Conservation (phyloP, 1,284 basidiomycete species). For the Cryptococcus amylolentus region DNA sequence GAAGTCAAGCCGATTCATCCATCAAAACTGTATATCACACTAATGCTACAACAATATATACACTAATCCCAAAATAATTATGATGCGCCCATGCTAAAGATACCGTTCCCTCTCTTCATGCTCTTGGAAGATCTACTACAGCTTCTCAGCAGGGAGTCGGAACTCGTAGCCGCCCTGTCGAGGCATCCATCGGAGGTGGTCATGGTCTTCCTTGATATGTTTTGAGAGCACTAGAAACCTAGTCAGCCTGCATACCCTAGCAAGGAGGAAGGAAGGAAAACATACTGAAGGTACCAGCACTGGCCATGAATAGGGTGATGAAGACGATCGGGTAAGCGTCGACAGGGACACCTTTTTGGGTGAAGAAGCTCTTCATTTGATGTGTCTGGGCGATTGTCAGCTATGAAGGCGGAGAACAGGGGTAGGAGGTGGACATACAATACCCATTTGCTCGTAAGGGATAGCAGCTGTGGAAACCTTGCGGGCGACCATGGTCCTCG, state of each 20-base stretch:
- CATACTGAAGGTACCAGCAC: conserved; percentile 16
- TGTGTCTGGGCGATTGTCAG: no score
- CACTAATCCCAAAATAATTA: no score
- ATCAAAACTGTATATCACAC: no score
- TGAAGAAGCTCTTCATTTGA: conserved; percentile 12
- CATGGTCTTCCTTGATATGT: conserved; percentile 18
- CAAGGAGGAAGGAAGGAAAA: no score
- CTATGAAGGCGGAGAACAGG: no score
- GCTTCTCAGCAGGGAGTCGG: conserved; percentile 7
- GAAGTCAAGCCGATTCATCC: no score
- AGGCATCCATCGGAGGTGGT: conserved; percentile 17
- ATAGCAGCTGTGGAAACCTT: conserved; percentile 7
- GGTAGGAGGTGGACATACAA: neutral
- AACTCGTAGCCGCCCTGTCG: conserved; percentile 12
- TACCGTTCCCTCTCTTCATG: no score
- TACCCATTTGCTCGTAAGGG: conserved; percentile 5
- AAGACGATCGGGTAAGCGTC: conserved; percentile 24
- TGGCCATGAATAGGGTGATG: conserved; percentile 22
- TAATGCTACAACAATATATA: no score
- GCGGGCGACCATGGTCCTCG: conserved; percentile 10
- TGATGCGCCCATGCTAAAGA: no score
- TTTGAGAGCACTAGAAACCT: conserved; percentile 3
- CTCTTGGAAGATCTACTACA: neutral
- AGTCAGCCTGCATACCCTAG: neutral
- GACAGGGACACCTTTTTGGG: conserved; percentile 15